Percentiles rank a stretch among this genome's conserved stretches.
These are phyloP conservation scores for Verticillium nubilum DNA, from an alignment of 2,329 filamentous ascomycete genomes.

Conservation along the genomic window DNA sequence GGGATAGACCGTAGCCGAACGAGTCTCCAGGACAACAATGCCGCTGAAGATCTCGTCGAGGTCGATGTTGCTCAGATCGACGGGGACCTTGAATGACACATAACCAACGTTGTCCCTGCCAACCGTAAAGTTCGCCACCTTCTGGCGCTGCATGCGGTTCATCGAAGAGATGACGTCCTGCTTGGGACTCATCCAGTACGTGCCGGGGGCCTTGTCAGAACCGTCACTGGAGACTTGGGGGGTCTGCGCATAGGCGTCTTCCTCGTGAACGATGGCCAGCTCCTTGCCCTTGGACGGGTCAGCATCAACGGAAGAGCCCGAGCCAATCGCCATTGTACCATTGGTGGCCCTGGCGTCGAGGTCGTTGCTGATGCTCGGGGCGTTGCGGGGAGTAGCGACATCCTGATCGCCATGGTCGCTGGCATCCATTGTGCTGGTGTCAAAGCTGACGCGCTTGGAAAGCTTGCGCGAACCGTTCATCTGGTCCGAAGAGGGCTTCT, in stretches of 20 bases:
- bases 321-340: background rate
- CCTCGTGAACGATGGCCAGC: constrained; percentile 73
- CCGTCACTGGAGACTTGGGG: constrained; percentile 17
- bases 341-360: background rate
- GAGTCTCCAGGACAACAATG: constrained; percentile 70
- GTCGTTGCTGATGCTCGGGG: background rate
- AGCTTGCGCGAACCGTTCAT: constrained; percentile 47
- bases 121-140: constrained; percentile 70
- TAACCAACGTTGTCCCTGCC: constrained; percentile 77
- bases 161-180: constrained; percentile 71
- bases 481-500: constrained; percentile 35
- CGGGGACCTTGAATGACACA: constrained; percentile 74
- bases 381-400: background rate
- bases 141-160: constrained; percentile 72
- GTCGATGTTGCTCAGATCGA: constrained; percentile 76
- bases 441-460: constrained; percentile 90
- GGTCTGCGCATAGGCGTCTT: constrained; percentile 35
- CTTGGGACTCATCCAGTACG: constrained; percentile 82
- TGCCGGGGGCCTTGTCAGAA: constrained; percentile 53
- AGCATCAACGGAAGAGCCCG: background rate
- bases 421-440: constrained; percentile 52
- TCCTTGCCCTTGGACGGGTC: constrained; percentile 61
- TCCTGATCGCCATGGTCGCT: constrained; percentile 5
- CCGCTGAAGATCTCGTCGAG: constrained; percentile 73
- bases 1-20: constrained; percentile 84